Conservation (phyloP, 768 basidiomycete genomes). For the Pleurotus tuoliensis region DNA sequence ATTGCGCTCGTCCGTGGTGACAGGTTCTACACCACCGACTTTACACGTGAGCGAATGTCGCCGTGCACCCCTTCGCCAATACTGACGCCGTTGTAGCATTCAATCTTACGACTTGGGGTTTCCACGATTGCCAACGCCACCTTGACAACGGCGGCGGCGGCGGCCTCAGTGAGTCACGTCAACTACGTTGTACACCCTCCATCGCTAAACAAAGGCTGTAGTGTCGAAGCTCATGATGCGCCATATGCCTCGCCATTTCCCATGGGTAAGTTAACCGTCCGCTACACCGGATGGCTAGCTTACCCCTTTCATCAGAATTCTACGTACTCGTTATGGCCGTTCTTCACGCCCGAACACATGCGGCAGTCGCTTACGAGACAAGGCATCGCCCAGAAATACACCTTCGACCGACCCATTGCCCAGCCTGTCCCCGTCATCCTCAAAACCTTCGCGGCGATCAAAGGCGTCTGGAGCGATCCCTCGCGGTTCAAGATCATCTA, state of each 20-base stretch:
- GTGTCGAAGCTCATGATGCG: conserved; percentile 42
- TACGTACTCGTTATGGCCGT: conserved; percentile 54
- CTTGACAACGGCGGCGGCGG: conserved; percentile 34
- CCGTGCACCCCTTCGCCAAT: not conserved
- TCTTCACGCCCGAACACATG: conserved; percentile 45
- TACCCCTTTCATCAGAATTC: conserved; percentile 20
- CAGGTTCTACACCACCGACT: conserved; percentile 48
- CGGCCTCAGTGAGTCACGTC: conserved; percentile 19
- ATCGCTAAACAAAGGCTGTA: conserved; percentile 4
- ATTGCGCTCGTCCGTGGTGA: conserved; percentile 51
- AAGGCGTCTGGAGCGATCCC: conserved; percentile 29
- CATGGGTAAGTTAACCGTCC: conserved; percentile 20
- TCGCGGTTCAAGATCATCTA: conserved; percentile 33
- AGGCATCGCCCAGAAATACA: conserved; percentile 33
- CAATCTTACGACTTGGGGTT: conserved; percentile 50
- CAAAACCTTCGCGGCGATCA: conserved; percentile 30
- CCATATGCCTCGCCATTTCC: conserved; percentile 37
- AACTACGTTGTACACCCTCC: not conserved
- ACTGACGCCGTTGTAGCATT: conserved; percentile 20
- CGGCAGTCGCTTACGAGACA: conserved; percentile 33
- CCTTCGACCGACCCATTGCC: conserved; percentile 24
- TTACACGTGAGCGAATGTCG: conserved; percentile 36
- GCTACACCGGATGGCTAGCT: not conserved
- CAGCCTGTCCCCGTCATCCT: conserved; percentile 20
- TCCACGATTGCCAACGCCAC: conserved; percentile 42